Conservation (phyloP, 202 grass and related monocot genomes). For the Panicum virgatum region DNA sequence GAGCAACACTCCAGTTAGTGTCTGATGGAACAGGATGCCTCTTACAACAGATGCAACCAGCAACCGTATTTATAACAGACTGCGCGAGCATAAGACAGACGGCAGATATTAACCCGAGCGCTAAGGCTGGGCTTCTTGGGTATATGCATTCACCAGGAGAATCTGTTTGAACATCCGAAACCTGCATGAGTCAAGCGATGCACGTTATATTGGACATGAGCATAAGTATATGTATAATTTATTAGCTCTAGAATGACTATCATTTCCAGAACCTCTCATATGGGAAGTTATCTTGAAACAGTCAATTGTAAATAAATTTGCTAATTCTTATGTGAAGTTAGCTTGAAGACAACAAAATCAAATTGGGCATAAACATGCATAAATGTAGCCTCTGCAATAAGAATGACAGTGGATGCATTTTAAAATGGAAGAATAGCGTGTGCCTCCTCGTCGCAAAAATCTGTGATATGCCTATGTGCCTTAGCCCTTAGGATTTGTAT, state of each 20-base stretch:
- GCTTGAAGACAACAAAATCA: background rate
- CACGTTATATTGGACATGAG: background rate
- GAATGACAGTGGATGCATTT: background rate
- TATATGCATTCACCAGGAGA: constrained; percentile 63
- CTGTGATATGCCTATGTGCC: background rate
- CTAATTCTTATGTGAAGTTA: background rate
- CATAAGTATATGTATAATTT: background rate
- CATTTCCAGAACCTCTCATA: background rate
- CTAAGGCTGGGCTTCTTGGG: constrained; percentile 81
- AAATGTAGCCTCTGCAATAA: background rate
- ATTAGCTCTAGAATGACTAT: background rate
- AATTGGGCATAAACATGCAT: background rate
- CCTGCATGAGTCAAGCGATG: constrained; percentile 41
- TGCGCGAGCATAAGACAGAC: constrained; percentile 78
- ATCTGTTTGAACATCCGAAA: constrained; percentile 61
- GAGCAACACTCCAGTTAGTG: constrained; percentile 87
- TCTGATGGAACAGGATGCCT: constrained; percentile 75
- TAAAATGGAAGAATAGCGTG: background rate
- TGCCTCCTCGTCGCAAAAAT: background rate
- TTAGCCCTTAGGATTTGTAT: background rate
- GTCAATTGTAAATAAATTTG: background rate
- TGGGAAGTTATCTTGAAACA: background rate
- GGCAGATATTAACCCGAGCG: constrained; percentile 72
- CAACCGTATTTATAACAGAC: constrained; percentile 75
- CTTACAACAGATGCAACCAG: constrained; percentile 98